Percentiles rank a stretch among this genome's conserved stretches.
Conservation (phyloP, 768 basidiomycete genomes). For the Phanerochaete sordida region DNA sequence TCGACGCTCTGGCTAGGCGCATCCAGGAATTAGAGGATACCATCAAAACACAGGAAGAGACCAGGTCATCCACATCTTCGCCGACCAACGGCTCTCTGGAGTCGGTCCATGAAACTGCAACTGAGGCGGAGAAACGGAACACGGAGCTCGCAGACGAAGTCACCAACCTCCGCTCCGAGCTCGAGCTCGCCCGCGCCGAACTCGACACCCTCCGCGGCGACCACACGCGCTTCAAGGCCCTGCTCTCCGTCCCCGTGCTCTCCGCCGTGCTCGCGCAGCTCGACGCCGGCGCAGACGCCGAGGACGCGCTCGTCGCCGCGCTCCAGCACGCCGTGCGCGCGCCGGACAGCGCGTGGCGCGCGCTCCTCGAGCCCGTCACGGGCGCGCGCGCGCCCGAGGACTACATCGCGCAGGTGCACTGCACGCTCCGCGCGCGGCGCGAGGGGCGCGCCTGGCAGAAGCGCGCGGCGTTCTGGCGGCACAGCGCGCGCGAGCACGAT, state of each 20-base stretch:
- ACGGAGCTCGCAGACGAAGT: neutral
- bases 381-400: constrained; percentile 20
- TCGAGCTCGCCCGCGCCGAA: neutral
- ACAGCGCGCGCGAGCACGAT: constrained; percentile 12
- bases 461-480: constrained; percentile 21
- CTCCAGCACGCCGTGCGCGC: constrained; percentile 12
- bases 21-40: constrained; percentile 7
- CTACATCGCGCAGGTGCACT: constrained; percentile 23
- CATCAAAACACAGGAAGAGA: neutral
- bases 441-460: constrained; percentile 17
- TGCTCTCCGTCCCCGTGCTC: constrained; percentile 18
- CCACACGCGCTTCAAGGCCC: constrained; percentile 15
- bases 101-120: neutral
- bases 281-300: constrained; percentile 14
- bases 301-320: constrained; percentile 20
- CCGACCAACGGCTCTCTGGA: neutral
- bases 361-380: constrained; percentile 21
- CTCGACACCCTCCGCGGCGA: constrained; percentile 10
- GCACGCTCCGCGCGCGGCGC: constrained; percentile 20
- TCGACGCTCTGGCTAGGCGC: constrained; percentile 8
- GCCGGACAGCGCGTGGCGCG: constrained; percentile 17
- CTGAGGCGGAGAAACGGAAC: neutral
- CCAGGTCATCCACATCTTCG: neutral
- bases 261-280: constrained; percentile 9
- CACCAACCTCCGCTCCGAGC: neutral